Base-by-base conservation (phyloP, 495 filamentous ascomycete species). In the Hyaloscypha bicolor region DNA sequence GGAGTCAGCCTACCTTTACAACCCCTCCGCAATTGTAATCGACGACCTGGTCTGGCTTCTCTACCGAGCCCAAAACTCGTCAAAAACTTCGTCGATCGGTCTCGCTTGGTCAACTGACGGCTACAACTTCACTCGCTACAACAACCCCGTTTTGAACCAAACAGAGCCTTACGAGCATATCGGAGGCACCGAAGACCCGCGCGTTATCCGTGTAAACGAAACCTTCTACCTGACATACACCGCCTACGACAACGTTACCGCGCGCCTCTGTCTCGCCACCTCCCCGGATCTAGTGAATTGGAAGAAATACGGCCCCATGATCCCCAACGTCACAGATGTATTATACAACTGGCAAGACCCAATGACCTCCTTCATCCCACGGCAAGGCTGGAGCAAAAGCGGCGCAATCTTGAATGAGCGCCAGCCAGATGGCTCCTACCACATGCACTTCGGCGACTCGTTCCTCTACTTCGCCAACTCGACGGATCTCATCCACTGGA, bases 141-240 rank as follows among this genome's bases (percentile, higher is more conserved):
- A 37, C 35, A 37, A 37, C 35, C 35, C 35, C 35, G 35, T 37
- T 37, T 3, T 37, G 12, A 37, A 37, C 35, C 35, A 37, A 37
- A 72, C 70, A 5, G 70, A 72, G 57, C 45, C 61, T 1, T 72
- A 67, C 25, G 70, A 72, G 30, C 65, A 59, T 9, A 39, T 61
- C 21, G 59, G 59, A 8, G 70, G 70, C 21, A 62, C 55, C 30
- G 67, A 69, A 59, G 68, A 70, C 53, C 70, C 70, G 14, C 62
- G 70, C 1, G 42, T 75, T 9, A 68, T 75, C 30, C 65, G 71
- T 16, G 53, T 75, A 8, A 68, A 73, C 52, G 73, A 72, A 4
- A 73, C 69, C 0, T 75, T 75, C 66, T 73, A 75, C 64, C 30
- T 75, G 62, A 72, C 73, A 16, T 75, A 75, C 60, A 75, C 73